These are phyloP conservation scores for Lonicera japonica DNA, from an alignment of 129 eudicot genomes.

Conservation along the genomic window DNA sequence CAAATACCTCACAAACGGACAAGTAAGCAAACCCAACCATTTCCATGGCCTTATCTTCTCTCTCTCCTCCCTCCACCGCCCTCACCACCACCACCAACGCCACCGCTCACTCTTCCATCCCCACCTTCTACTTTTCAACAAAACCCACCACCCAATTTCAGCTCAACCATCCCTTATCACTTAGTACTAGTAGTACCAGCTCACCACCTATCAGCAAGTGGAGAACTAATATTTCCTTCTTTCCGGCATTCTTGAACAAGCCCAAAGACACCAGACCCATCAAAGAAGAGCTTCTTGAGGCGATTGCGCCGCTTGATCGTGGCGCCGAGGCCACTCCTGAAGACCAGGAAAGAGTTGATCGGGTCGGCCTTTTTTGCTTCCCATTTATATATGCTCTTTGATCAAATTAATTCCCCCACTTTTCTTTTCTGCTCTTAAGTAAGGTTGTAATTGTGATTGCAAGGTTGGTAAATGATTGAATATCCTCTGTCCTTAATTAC, in stretches of 20 bases:
- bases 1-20: slow-evolving; percentile 5
- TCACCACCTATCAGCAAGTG: slow-evolving; percentile 17
- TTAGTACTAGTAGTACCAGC: no score
- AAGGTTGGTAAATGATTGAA: no score
- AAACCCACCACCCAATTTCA: slow-evolving; percentile 9
- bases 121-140: slow-evolving; percentile 10
- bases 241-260: slow-evolving; percentile 45
- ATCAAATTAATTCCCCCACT: background rate
- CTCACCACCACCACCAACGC: background rate
- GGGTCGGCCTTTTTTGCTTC: slow-evolving; percentile 24
- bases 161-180: slow-evolving; percentile 1
- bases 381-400: background rate
- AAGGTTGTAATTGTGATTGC: no score
- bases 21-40: slow-evolving; percentile 5
- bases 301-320: slow-evolving; percentile 70
- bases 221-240: slow-evolving; percentile 58
- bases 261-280: slow-evolving; percentile 37
- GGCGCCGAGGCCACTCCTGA: slow-evolving; percentile 82
- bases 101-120: slow-evolving; percentile 10
- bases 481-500: no score
- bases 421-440: no score
- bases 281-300: slow-evolving; percentile 64
- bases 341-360: slow-evolving; percentile 58
- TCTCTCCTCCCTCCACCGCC: slow-evolving; percentile 19
- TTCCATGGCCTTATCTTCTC: slow-evolving; percentile 36